Percentiles rank a stretch among this genome's conserved stretches.
Conservation (phyloP, 805 yeast genomes). For the Zygoascus flipseniorum region DNA sequence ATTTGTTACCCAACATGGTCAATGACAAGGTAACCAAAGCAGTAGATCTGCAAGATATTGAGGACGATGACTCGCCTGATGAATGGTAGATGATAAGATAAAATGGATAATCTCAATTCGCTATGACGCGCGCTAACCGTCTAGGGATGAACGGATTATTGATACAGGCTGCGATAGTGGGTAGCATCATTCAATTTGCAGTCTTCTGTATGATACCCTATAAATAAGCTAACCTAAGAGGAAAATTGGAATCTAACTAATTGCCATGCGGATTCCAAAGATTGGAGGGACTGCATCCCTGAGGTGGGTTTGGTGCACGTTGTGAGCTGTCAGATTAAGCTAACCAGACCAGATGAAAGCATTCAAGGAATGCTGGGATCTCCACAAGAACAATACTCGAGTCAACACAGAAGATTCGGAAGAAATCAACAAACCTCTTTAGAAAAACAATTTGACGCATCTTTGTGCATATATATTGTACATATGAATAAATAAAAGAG, state of each 20-base stretch:
- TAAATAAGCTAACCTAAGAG: constrained; percentile 26
- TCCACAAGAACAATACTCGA: constrained; percentile 38
- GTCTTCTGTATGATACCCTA: background rate
- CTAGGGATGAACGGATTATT: constrained; percentile 61
- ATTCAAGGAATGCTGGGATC: constrained; percentile 57
- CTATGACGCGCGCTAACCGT: background rate
- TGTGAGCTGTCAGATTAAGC: background rate
- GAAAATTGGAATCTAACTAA: constrained; percentile 63
- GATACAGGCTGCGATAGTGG: constrained; percentile 65
- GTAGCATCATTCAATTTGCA: constrained; percentile 15
- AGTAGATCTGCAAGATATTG: background rate
- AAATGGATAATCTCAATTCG: background rate
- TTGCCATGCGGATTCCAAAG: constrained; percentile 74
- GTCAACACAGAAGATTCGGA: background rate
- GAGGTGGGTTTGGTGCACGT: constrained; percentile 39
- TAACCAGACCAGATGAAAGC: constrained; percentile 37
- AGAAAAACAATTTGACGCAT: background rate
- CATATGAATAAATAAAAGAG: background rate
- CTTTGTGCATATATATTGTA: background rate
- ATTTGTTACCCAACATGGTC: background rate
- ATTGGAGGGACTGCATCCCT: constrained; percentile 65
- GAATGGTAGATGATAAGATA: constrained; percentile 45
- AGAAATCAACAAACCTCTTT: background rate
- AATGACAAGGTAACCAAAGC: background rate
- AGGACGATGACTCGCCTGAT: constrained; percentile 56